These are phyloP conservation scores for Neonectria ditissima DNA, from an alignment of 2,329 filamentous ascomycete genomes.

Conservation along the genomic window DNA sequence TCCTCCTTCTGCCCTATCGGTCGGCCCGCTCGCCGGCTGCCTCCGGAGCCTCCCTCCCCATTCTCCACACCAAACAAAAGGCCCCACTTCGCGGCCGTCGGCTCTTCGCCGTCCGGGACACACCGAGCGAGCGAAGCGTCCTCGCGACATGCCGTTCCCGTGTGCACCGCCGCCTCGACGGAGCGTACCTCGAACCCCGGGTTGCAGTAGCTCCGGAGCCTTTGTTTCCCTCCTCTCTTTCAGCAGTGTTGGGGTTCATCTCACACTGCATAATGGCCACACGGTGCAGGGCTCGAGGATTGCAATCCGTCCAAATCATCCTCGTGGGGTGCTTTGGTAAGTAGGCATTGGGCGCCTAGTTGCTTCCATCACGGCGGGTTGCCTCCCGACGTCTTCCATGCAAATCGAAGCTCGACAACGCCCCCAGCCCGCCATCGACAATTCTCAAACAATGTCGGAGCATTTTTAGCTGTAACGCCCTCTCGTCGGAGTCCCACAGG, in stretches of 20 bases:
- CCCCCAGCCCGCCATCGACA: neutral
- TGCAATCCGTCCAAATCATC: neutral
- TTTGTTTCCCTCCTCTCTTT: too few relatives aligned
- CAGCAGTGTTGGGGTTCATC: slow-evolving; percentile 35
- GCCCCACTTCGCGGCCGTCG: slow-evolving; percentile 18
- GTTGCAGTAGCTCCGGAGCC: slow-evolving; percentile 2
- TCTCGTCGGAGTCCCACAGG: neutral
- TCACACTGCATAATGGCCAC: slow-evolving; percentile 12
- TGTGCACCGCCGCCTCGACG: slow-evolving; percentile 19
- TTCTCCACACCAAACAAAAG: slow-evolving; percentile 2
- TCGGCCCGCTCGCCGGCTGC: slow-evolving; percentile 36
- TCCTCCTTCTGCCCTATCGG: slow-evolving; percentile 20
- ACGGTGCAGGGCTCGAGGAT: neutral
- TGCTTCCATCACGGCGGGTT: slow-evolving; percentile 24
- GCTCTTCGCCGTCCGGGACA: slow-evolving; percentile 29
- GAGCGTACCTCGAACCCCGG: slow-evolving; percentile 11
- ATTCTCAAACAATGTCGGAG: neutral
- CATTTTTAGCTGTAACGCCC: neutral
- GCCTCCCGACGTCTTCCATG: slow-evolving; percentile 25
- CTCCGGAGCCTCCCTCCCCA: slow-evolving; percentile 23
- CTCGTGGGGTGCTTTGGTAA: slow-evolving; percentile 15
- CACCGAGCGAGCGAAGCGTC: slow-evolving; percentile 1
- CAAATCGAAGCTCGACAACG: slow-evolving; percentile 10
- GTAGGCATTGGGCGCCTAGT: slow-evolving; percentile 13
- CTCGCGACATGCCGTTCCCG: neutral